These are phyloP conservation scores for Candolleomyces aberdarensis DNA, from an alignment of 768 basidiomycete species.

Conservation along the genomic window DNA sequence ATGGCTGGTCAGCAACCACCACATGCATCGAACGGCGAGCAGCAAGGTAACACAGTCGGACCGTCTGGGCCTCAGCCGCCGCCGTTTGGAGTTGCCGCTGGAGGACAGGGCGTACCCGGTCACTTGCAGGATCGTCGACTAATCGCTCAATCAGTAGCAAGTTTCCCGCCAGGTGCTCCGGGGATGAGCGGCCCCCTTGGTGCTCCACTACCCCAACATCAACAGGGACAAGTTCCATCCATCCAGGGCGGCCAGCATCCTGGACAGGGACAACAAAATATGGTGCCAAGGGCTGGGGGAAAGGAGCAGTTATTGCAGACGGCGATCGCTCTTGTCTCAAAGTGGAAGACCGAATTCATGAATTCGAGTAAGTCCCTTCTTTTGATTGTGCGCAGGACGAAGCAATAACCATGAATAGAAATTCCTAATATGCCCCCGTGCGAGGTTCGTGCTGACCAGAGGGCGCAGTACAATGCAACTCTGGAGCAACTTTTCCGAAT, in stretches of 20 bases:
- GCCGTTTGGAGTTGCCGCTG: conserved; percentile 1
- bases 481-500: conserved; percentile 49
- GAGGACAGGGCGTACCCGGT: background rate
- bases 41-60: conserved; percentile 9
- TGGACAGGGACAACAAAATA: conserved; percentile 23
- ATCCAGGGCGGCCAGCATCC: conserved; percentile 14
- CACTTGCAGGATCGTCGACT: conserved; percentile 6
- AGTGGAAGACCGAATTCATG: conserved; percentile 31
- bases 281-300: background rate
- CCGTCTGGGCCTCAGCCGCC: conserved; percentile 2
- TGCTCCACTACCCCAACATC: conserved; percentile 4
- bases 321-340: conserved; percentile 5
- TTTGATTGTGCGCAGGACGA: background rate
- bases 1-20: conserved; percentile 17
- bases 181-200: background rate
- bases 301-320: conserved; percentile 21
- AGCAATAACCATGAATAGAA: conserved; percentile 22
- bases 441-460: conserved; percentile 51
- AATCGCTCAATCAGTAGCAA: background rate
- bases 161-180: background rate
- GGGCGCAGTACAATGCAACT: conserved; percentile 46
- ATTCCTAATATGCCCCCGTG: conserved; percentile 29
- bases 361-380: conserved; percentile 17
- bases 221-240: background rate
- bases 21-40: conserved; percentile 17